Base-by-base conservation (phyloP, 371 early-diverging fungal species). In the Actinomucor elegans region DNA sequence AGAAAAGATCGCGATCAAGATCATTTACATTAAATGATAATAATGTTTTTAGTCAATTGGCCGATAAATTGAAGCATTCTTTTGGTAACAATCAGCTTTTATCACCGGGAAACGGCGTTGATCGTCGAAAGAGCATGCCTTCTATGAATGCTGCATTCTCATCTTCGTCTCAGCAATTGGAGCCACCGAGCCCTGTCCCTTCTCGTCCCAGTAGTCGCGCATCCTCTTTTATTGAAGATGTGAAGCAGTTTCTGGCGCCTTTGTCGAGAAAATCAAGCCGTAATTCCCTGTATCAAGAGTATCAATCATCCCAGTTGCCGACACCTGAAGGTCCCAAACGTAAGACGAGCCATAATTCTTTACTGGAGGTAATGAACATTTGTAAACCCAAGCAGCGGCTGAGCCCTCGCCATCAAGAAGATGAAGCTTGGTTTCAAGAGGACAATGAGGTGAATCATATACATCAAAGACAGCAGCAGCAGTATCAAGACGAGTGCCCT, bases 181-280 rank as follows among this genome's bases (percentile, higher is more conserved):
- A 32, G 6, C 42, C 48, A 15, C 55, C 50, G 10, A 55, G 50
- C 17, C 55, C 61, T 15, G 20, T 31, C 9, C 42, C 50, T 4
- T 42, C 49, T 11, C 35, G 63, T 29, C 57, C 63, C 1, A 58
- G 55, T 6, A 64, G 64, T 33, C 26, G 64, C 17, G 64, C 64
- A 6, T 64, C 64, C 24, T 64, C 64, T 0, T 54, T 64, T 26
- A 50, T 64, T 41, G 64, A 64, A 37, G 64, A 64, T 27, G 52
- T 64, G 3, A 64, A 64, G 9, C 64, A 64, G 5, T 58, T 64
- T 12, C 20, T 64, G 18, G 20, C 58, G 0, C 64, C 64, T 17
- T 18, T 64, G 2, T 58, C 59, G 24, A 41, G 64, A 46, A 64
- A 50, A 36, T 58, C 58, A 11, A 64, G 64, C 47, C 23, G 59